Percentiles rank a stretch among this genome's conserved stretches.
Evolutionary conservation across 2,329 filamentous ascomycete genomes (phyloP).

Genomic region (Xylaria sp.): DNA sequence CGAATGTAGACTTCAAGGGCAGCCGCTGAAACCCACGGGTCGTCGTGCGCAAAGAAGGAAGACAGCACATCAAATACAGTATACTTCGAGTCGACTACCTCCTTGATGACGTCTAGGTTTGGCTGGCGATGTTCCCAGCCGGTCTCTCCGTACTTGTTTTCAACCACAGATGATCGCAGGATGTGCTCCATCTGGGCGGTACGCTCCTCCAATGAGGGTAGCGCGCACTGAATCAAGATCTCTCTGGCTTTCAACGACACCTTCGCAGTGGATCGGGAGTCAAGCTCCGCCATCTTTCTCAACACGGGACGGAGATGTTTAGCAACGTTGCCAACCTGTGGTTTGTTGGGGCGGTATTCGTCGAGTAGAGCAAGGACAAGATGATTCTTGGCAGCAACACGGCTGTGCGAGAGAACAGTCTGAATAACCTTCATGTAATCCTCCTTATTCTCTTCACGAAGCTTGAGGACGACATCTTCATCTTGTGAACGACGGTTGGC

Average conservation of each 20-base stretch:
- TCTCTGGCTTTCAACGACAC: slow-evolving; percentile 96
- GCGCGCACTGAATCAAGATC: slow-evolving; percentile 92
- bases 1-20: slow-evolving; percentile 95
- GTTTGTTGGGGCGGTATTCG: slow-evolving; percentile 91
- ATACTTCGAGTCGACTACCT: slow-evolving; percentile 97
- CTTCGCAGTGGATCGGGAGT: slow-evolving; percentile 81
- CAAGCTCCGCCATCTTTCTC: slow-evolving; percentile 82
- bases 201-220: slow-evolving; percentile 93
- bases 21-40: slow-evolving; percentile 89
- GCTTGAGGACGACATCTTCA: slow-evolving; percentile 86
- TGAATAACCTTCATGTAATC: slow-evolving; percentile 80
- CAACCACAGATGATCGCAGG: slow-evolving; percentile 86
- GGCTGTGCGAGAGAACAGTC: slow-evolving; percentile 87
- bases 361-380: slow-evolving; percentile 87
- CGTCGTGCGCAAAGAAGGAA: slow-evolving; percentile 89
- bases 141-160: slow-evolving; percentile 95
- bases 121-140: slow-evolving; percentile 96
- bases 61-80: slow-evolving; percentile 96
- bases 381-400: slow-evolving; percentile 89
- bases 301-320: slow-evolving; percentile 82
- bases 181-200: slow-evolving; percentile 98
- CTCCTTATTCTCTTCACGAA: slow-evolving; percentile 95
- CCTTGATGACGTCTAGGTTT: slow-evolving; percentile 84
- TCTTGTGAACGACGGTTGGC: slow-evolving; percentile 78
- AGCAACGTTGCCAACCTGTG: slow-evolving; percentile 77